phyloP scores from a whole-genome alignment of 2,329 filamentous ascomycete genomes.

The Aspergillus sergii region DNA sequence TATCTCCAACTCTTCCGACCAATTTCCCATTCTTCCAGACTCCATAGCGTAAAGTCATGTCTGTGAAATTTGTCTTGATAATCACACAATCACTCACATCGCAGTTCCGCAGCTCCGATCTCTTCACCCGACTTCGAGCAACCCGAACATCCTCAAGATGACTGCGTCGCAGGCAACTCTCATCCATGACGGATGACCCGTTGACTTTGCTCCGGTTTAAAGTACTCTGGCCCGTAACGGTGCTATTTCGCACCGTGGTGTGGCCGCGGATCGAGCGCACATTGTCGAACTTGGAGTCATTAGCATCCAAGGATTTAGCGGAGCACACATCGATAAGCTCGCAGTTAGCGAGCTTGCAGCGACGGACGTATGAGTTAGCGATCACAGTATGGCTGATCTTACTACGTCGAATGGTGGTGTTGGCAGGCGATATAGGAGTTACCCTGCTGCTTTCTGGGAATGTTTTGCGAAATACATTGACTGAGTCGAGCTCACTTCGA shows the following conservation, averaged over 20 bases:
- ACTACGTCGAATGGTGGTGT: conserved; percentile 19
- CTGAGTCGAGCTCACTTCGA: conserved; percentile 9
- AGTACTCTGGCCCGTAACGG: conserved; percentile 15
- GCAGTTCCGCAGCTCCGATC: conserved; percentile 21
- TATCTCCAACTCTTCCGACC: conserved; percentile 21
- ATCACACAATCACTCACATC: conserved; percentile 26
- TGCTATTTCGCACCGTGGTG: conserved; percentile 20
- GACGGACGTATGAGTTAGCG: conserved; percentile 15
- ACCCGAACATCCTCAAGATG: conserved; percentile 14
- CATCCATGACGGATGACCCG: conserved; percentile 16
- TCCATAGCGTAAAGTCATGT: conserved; percentile 27
- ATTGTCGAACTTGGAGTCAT: conserved; percentile 17
- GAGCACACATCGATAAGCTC: conserved; percentile 19
- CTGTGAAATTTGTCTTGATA: conserved; percentile 21
- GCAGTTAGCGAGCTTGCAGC: conserved; percentile 18
- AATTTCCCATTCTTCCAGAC: conserved; percentile 30
- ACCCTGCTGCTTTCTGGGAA: background rate
- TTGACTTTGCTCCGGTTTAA: conserved; percentile 16
- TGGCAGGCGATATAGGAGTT: background rate
- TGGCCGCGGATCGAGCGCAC: conserved; percentile 13
- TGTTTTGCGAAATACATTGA: conserved; percentile 4
- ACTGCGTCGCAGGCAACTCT: conserved; percentile 17
- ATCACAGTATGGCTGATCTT: conserved; percentile 21
- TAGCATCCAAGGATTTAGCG: conserved; percentile 12
- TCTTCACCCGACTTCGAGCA: conserved; percentile 14